Conservation (phyloP, 495 filamentous ascomycete genomes). For the Aspergillus mulundensis region DNA sequence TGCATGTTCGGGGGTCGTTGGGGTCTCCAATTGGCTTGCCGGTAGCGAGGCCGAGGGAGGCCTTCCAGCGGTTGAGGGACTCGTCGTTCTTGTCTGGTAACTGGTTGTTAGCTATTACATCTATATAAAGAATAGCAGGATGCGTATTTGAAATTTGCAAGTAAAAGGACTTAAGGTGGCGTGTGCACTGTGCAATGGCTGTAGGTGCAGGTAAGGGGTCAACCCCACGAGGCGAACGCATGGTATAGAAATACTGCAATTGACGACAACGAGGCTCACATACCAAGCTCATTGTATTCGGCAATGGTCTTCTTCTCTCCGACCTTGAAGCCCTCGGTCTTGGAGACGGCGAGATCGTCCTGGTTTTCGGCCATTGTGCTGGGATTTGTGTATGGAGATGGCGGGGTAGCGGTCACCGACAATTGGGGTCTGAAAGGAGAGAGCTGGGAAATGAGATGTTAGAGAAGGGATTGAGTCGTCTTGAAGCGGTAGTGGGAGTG, state of each 20-base stretch:
- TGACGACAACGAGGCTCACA: slow-evolving; percentile 27
- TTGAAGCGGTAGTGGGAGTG: not conserved
- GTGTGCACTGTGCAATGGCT: not conserved
- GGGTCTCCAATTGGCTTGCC: slow-evolving; percentile 65
- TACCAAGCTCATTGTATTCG: slow-evolving; percentile 89
- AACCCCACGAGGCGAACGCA: slow-evolving; percentile 2
- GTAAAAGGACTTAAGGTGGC: too few species aligned
- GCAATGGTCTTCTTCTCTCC: slow-evolving; percentile 96
- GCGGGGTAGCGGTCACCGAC: slow-evolving; percentile 19
- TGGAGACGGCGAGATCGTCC: slow-evolving; percentile 80
- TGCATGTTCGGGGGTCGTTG: slow-evolving; percentile 74
- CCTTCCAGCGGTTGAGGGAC: slow-evolving; percentile 94
- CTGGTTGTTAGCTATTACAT: not conserved
- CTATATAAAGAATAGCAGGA: too few species aligned
- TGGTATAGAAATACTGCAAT: not conserved
- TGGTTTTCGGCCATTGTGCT: slow-evolving; percentile 69
- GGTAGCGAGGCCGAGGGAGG: slow-evolving; percentile 76
- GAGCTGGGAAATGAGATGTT: not conserved
- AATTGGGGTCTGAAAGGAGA: slow-evolving; percentile 7
- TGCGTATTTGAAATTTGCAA: too few species aligned
- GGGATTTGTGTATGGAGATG: slow-evolving; percentile 10
- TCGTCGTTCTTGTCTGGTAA: slow-evolving; percentile 67
- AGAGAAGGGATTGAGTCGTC: not conserved
- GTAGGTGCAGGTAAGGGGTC: slow-evolving; percentile 3
- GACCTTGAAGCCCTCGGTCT: slow-evolving; percentile 93